A percentile compares a stretch with the other conserved stretches of the same genome.
Evolutionary conservation across 192 early-diverging fungal genomes (phyloP).

Genomic region (Podila epigama): DNA sequence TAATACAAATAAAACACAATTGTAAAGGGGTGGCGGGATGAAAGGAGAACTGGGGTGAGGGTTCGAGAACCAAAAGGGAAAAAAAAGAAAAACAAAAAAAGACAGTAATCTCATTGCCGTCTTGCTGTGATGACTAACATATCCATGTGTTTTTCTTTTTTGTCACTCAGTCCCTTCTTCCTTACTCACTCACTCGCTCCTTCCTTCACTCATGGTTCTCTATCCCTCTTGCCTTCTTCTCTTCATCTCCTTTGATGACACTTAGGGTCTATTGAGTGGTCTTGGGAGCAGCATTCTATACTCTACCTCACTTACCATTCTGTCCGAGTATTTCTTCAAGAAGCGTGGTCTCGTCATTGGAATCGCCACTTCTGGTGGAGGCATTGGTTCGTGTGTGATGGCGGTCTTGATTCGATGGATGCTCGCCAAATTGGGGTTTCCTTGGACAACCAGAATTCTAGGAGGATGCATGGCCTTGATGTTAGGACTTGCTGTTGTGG

Average conservation of each 20-base stretch:
- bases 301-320: conserved; percentile 6
- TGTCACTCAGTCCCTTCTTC: background rate
- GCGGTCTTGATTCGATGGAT: conserved; percentile 7
- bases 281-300: conserved; percentile 7
- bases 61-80: background rate
- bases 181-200: background rate
- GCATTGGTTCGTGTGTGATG: conserved; percentile 9
- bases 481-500: background rate
- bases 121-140: too few relatives aligned
- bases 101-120: too few relatives aligned
- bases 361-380: conserved; percentile 12
- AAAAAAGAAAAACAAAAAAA: background rate
- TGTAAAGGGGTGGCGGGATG: too few relatives aligned
- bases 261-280: conserved; percentile 8
- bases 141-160: background rate
- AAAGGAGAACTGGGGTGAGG: background rate
- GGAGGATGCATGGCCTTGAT: conserved; percentile 13
- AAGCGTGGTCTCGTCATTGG: conserved; percentile 2
- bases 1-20: too few relatives aligned
- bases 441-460: conserved; percentile 14
- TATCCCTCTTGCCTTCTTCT: background rate
- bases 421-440: conserved; percentile 7
- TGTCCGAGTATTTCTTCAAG: conserved; percentile 7
- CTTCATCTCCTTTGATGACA: background rate
- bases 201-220: background rate